Evolutionary conservation across 139 green algal genomes (phyloP).

Genomic region (Auxenochlorella pyrenoidosa): DNA sequence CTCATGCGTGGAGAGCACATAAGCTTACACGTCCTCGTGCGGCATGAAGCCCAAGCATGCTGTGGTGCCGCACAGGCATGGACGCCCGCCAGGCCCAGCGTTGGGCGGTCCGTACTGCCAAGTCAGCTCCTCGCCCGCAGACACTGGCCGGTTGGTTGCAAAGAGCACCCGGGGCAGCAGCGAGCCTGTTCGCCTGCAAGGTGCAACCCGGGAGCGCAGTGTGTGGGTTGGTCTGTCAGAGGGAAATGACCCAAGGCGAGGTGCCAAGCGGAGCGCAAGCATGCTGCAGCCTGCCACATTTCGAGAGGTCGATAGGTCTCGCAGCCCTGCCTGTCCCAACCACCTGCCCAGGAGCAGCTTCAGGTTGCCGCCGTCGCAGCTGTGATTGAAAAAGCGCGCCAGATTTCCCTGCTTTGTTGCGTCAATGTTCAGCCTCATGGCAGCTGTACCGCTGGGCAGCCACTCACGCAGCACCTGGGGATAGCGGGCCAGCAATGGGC

Average conservation of each 20-base stretch:
- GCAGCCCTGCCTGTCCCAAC: too few relatives aligned
- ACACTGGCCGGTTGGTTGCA: slow-evolving; percentile 54
- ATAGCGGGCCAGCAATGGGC: too few relatives aligned
- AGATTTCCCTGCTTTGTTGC: slow-evolving; percentile 67
- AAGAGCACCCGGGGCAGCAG: slow-evolving; percentile 61
- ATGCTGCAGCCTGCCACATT: background rate
- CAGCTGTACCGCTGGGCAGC: slow-evolving; percentile 52
- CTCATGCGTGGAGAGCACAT: background rate
- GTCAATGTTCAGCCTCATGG: slow-evolving; percentile 73
- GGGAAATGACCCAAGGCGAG: background rate
- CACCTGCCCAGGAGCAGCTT: slow-evolving; percentile 45
- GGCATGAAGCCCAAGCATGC: slow-evolving; percentile 56
- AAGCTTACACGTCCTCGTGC: slow-evolving; percentile 32
- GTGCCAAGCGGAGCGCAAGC: background rate
- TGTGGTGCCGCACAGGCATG: slow-evolving; percentile 45
- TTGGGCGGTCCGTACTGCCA: slow-evolving; percentile 66
- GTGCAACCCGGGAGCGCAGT: background rate
- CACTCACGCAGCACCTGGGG: slow-evolving; percentile 61
- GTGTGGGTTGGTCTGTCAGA: background rate
- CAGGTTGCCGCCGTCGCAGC: slow-evolving; percentile 74
- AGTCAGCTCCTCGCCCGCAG: slow-evolving; percentile 65
- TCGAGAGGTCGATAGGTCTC: too few relatives aligned
- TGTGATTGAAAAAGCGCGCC: slow-evolving; percentile 74
- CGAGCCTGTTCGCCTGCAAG: slow-evolving; percentile 39
- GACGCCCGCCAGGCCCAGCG: background rate